Evolutionary conservation across 2,329 filamentous ascomycete species (phyloP).

Genomic region (Trichothecium sympodiale): DNA sequence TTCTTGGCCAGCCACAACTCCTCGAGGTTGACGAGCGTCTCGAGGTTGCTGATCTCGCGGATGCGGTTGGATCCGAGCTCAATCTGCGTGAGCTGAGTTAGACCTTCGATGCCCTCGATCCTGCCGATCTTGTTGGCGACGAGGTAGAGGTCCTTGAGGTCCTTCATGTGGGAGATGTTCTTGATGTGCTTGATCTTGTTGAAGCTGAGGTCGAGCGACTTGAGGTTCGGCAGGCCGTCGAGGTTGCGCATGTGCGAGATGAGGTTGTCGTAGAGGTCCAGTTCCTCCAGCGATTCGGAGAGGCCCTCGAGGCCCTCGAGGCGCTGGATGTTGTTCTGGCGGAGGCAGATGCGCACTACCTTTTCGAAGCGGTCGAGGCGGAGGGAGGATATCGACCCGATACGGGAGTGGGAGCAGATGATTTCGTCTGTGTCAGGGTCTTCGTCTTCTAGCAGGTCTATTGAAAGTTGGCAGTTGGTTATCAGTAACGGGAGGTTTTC

Average conservation of each 20-base stretch:
- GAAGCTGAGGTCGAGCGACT: conserved; percentile 81
- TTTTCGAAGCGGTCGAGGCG: conserved; percentile 75
- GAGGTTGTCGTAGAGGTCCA: conserved; percentile 95
- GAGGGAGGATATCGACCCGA: conserved; percentile 67
- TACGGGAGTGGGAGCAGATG: conserved; percentile 77
- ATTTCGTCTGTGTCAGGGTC: conserved; percentile 62
- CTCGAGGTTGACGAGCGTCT: conserved; percentile 65
- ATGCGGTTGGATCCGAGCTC: conserved; percentile 91
- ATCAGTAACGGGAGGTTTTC: background rate
- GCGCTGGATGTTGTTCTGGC: conserved; percentile 78
- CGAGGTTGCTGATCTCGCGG: conserved; percentile 76
- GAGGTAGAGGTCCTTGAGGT: conserved; percentile 78
- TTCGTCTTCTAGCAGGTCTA: conserved; percentile 51
- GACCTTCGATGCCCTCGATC: conserved; percentile 73
- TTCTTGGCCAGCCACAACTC: conserved; percentile 94
- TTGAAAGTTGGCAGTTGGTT: background rate
- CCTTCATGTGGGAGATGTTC: conserved; percentile 63
- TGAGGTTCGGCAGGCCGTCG: conserved; percentile 65
- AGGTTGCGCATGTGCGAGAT: conserved; percentile 79
- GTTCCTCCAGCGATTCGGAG: conserved; percentile 59
- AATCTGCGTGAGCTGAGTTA: conserved; percentile 67
- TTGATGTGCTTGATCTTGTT: conserved; percentile 99
- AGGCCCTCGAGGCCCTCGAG: conserved; percentile 65
- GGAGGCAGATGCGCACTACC: conserved; percentile 70
- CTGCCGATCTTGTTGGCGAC: conserved; percentile 87